Conservation (phyloP, 2,329 filamentous ascomycete species). For the Pseudogymnoascus pannorum region DNA sequence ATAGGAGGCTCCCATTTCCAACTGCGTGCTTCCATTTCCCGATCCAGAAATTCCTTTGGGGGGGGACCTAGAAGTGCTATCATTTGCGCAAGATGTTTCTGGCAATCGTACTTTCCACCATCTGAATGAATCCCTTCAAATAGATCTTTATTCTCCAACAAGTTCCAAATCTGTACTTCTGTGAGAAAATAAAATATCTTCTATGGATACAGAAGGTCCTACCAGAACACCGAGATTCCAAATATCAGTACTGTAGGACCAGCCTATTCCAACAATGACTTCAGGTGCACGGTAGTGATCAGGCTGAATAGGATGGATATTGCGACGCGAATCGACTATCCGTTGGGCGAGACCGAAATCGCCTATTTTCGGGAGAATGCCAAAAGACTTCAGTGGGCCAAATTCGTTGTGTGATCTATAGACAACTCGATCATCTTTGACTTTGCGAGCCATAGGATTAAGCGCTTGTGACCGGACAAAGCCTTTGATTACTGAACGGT, state of each 20-base stretch:
- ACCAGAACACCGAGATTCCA: constrained; percentile 24
- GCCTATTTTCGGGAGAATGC: constrained; percentile 12
- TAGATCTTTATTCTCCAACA: constrained; percentile 14
- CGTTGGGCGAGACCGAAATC: constrained; percentile 14
- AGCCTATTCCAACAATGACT: constrained; percentile 11
- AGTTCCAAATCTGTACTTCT: constrained; percentile 13
- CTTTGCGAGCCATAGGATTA: constrained; percentile 18
- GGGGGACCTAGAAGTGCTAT: constrained; percentile 35
- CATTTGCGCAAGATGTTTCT: constrained; percentile 36
- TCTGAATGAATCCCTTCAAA: constrained; percentile 8
- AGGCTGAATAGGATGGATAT: constrained; percentile 10
- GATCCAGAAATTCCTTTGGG: constrained; percentile 30
- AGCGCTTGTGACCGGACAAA: constrained; percentile 14
- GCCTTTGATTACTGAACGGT: constrained; percentile 15
- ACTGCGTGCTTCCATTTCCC: constrained; percentile 24
- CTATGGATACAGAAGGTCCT: constrained; percentile 11
- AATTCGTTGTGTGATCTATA: constrained; percentile 22
- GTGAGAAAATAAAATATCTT: neutral
- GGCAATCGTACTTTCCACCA: constrained; percentile 27
- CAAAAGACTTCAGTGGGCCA: constrained; percentile 12
- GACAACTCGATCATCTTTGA: constrained; percentile 12
- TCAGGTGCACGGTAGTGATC: constrained; percentile 4
- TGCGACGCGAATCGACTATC: neutral
- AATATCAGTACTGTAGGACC: constrained; percentile 21
- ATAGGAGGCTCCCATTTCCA: constrained; percentile 29